These are phyloP conservation scores for Lipomyces starkeyi DNA, from an alignment of 805 yeast genomes.

Conservation along the genomic window DNA sequence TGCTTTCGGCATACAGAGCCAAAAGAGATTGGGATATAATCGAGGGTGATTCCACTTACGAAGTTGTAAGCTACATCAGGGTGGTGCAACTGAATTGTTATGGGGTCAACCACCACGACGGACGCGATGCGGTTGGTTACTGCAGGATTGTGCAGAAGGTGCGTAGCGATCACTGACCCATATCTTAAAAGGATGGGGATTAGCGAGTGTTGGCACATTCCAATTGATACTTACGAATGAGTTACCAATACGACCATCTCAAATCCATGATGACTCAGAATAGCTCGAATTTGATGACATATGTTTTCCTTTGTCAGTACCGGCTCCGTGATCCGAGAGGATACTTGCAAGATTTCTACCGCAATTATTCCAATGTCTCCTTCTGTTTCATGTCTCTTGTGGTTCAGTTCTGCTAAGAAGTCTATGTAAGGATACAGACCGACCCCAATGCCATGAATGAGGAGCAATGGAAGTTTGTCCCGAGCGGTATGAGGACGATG, in stretches of 20 bases:
- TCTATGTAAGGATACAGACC: conserved; percentile 12
- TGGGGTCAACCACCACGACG: conserved; percentile 5
- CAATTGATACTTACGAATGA: conserved; percentile 5
- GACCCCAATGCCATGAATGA: conserved; percentile 16
- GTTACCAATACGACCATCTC: conserved; percentile 9
- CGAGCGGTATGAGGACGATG: conserved; percentile 12
- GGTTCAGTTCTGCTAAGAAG: conserved; percentile 8
- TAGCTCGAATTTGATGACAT: background rate
- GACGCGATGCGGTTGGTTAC: background rate
- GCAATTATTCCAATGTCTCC: conserved; percentile 2
- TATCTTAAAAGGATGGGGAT: background rate
- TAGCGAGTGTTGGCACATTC: conserved; percentile 3
- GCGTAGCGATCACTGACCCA: conserved; percentile 10
- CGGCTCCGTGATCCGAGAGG: conserved; percentile 7
- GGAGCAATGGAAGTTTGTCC: conserved; percentile 2
- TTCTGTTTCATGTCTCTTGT: background rate
- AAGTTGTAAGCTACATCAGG: conserved; percentile 16
- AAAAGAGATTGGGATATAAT: background rate
- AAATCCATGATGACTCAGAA: conserved; percentile 6
- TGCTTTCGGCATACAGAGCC: conserved; percentile 1
- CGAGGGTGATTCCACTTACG: background rate
- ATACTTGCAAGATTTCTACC: conserved; percentile 8
- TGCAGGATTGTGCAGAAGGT: conserved; percentile 5
- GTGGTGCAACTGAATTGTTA: conserved; percentile 3
- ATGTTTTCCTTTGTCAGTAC: conserved; percentile 8